phyloP scores from a whole-genome alignment of 208 protist genomes.

The Zelonia costaricensis region DNA sequence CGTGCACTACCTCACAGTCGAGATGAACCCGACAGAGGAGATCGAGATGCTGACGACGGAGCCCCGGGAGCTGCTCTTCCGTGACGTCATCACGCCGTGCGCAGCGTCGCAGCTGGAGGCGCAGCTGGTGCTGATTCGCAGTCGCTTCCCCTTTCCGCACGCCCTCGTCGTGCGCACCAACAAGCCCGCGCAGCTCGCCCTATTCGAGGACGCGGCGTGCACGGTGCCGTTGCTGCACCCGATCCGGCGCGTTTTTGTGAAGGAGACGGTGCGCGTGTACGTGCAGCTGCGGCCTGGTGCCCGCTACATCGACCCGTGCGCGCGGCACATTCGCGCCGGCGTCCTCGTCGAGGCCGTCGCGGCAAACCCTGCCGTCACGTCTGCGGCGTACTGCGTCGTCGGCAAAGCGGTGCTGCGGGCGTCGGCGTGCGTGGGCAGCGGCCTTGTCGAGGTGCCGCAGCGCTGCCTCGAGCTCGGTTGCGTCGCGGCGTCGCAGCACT shows the following conservation, averaged over 20 bases:
- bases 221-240: constrained; percentile 59
- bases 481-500: constrained; percentile 38
- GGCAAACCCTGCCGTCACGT: constrained; percentile 28
- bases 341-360: constrained; percentile 74
- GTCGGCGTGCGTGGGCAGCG: constrained; percentile 54
- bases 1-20: constrained; percentile 74
- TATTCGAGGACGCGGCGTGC: constrained; percentile 81
- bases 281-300: constrained; percentile 63
- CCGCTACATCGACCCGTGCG: constrained; percentile 39
- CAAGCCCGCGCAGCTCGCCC: constrained; percentile 63
- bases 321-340: constrained; percentile 56
- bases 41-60: constrained; percentile 66
- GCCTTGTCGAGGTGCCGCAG: constrained; percentile 40
- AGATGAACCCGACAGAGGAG: constrained; percentile 73
- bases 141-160: constrained; percentile 59
- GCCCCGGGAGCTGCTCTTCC: constrained; percentile 59
- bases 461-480: constrained; percentile 48
- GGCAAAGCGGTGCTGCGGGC: constrained; percentile 48
- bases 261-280: constrained; percentile 76
- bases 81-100: constrained; percentile 72
- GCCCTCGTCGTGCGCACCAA: constrained; percentile 77
- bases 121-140: constrained; percentile 71
- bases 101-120: constrained; percentile 46
- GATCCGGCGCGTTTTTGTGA: constrained; percentile 49
- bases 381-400: constrained; percentile 45